Evolutionary conservation across 805 yeast genomes (phyloP).

Genomic region (Saccharomyces jurei): DNA sequence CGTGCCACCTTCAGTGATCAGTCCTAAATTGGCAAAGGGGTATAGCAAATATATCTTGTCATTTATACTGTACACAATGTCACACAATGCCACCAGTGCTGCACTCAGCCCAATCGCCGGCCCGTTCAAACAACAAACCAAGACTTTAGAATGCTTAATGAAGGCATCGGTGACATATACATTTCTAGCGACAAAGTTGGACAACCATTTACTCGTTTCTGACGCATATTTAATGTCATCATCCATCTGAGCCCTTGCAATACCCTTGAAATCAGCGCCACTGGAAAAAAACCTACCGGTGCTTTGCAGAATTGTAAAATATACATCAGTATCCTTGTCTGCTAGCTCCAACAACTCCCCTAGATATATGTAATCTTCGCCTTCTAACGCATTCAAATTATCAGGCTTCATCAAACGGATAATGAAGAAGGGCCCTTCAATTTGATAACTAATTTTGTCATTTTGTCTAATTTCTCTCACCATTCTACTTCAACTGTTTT

Average conservation of each 20-base stretch:
- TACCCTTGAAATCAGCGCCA: conserved; percentile 63
- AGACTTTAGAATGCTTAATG: conserved; percentile 60
- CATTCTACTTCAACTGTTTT: not conserved
- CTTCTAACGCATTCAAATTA: conserved; percentile 58
- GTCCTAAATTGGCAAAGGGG: conserved; percentile 77
- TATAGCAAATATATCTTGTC: conserved; percentile 50
- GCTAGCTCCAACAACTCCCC: conserved; percentile 56
- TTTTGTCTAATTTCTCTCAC: not conserved
- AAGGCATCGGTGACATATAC: conserved; percentile 59
- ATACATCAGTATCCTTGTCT: conserved; percentile 50
- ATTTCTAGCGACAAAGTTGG: conserved; percentile 61
- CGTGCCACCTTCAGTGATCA: conserved; percentile 76
- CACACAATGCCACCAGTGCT: conserved; percentile 68
- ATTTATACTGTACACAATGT: conserved; percentile 62
- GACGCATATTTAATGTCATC: conserved; percentile 8
- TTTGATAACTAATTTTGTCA: conserved; percentile 9
- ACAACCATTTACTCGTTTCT: conserved; percentile 40
- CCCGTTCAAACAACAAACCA: conserved; percentile 73
- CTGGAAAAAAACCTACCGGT: conserved; percentile 74
- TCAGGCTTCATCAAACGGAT: conserved; percentile 60
- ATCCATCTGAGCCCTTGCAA: conserved; percentile 11
- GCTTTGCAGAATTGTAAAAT: conserved; percentile 58
- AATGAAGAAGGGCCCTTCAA: conserved; percentile 36
- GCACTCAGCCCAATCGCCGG: conserved; percentile 78
- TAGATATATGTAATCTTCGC: conserved; percentile 52